Conservation (phyloP, 305 asterid species). For the Petunia hybrid region DNA sequence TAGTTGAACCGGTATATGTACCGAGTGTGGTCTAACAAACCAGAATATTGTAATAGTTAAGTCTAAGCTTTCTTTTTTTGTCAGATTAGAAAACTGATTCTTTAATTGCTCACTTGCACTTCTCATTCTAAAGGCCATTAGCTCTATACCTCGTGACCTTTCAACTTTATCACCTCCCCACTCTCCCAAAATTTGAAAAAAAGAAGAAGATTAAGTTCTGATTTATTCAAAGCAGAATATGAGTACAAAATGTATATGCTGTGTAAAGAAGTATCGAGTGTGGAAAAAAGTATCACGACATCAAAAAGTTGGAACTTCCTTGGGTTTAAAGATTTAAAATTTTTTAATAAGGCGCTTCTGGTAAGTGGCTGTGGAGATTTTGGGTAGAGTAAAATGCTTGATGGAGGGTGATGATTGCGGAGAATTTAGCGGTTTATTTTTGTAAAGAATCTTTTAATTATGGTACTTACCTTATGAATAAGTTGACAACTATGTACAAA, state of each 20-base stretch:
- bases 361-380: no score
- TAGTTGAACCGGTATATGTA: not conserved
- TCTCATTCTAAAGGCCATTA: slow-evolving; percentile 22
- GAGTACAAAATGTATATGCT: not conserved
- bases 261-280: not conserved
- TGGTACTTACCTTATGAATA: not conserved
- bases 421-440: no score
- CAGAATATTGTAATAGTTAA: slow-evolving; percentile 4
- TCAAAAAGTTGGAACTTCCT: no score
- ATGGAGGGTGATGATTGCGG: no score
- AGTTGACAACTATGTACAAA: not conserved
- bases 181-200: not conserved
- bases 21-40: not conserved
- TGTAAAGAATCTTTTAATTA: no score
- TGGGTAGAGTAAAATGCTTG: no score
- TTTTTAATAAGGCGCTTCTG: no score
- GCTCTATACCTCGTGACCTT: not conserved
- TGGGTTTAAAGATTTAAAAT: no score
- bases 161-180: not conserved
- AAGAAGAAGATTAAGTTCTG: slow-evolving; percentile 15
- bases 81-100: not conserved
- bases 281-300: no score
- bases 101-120: not conserved
- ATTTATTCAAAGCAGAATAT: not conserved
- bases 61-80: not conserved